These are phyloP conservation scores for Boletus patriciae DNA, from an alignment of 768 basidiomycete species.

Conservation along the genomic window DNA sequence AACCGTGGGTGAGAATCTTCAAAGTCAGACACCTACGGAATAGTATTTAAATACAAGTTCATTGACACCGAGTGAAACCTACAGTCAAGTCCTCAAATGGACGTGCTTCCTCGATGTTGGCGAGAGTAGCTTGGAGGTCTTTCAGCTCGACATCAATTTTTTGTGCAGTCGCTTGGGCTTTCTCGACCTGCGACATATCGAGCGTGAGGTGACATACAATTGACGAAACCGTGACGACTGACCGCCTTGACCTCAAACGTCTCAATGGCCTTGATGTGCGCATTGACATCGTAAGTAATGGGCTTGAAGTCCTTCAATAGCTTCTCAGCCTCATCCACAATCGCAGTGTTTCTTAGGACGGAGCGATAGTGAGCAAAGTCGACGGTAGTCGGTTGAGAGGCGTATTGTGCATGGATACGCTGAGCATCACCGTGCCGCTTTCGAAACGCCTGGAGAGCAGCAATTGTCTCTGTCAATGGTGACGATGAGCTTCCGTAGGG, in stretches of 20 bases:
- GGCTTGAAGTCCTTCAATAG: constrained; percentile 87
- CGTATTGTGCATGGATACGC: constrained; percentile 61
- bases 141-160: constrained; percentile 91
- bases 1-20: constrained; percentile 91
- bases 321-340: constrained; percentile 94
- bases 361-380: constrained; percentile 92
- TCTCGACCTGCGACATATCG: constrained; percentile 59
- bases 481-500: not conserved
- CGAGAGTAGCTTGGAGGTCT: constrained; percentile 88
- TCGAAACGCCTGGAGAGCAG: constrained; percentile 91
- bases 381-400: constrained; percentile 74
- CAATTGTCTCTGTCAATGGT: constrained; percentile 70
- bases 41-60: not conserved
- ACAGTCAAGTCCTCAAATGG: constrained; percentile 97
- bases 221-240: constrained; percentile 28
- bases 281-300: constrained; percentile 85
- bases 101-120: constrained; percentile 96
- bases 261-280: constrained; percentile 93
- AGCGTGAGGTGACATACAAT: constrained; percentile 5
- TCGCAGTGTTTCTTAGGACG: constrained; percentile 86
- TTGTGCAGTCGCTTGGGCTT: constrained; percentile 83
- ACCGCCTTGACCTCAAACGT: constrained; percentile 97
- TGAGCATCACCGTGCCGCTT: constrained; percentile 92
- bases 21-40: constrained; percentile 77
- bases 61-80: constrained; percentile 30